Base-by-base conservation (phyloP, 1,284 basidiomycete species). In the Leccinum solheimii region DNA sequence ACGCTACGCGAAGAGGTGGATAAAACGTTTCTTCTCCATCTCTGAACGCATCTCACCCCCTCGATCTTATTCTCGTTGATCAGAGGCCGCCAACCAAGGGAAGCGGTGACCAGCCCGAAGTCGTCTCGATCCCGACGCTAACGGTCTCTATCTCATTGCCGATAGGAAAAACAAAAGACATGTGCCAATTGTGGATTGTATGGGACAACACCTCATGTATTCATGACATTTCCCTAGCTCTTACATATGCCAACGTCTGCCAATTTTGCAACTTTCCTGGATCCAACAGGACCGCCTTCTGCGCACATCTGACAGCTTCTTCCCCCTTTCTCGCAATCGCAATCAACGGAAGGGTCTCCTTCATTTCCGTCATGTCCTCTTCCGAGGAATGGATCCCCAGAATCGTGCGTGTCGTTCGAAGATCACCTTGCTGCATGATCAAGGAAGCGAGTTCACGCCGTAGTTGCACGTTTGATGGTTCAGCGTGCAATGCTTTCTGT, bases 1-100 rank as follows among this genome's bases (percentile, higher is more conserved):
- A 99, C 76, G 97, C 97, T 27, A 99, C 97, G 55, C 83, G 97
- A 74, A 84, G 96, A 88, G 97, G 94, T 95, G 63, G 66, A 85
- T n/a, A 9, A 30, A 30, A 23, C 14, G 10, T 32, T 56, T 48
- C 26, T 16, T 50, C 23, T 52, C 27, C 26, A 27, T 50, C 23
- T 52, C 27, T 14, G 56, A 36, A 49, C 34, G 5, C 5, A 38
- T 55, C 60, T 69, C 45, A 66, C 19, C 19, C 50, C 55, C 26
- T 57, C 10, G 3, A 48, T 43, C 49, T 26, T 23, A 38, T 40
- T n/a, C 8, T 23, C 21, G 50, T 43, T 57, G 32, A 64, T 61
- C 72, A 85, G 83, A 85, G 76, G 81, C 83, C 8, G 75, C 79
- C 65, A 84, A 77, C 63, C 85, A 86, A 71, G 77, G 72, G 30